Conservation (phyloP, 2,329 filamentous ascomycete genomes). For the Hymenoscyphus scutula region DNA sequence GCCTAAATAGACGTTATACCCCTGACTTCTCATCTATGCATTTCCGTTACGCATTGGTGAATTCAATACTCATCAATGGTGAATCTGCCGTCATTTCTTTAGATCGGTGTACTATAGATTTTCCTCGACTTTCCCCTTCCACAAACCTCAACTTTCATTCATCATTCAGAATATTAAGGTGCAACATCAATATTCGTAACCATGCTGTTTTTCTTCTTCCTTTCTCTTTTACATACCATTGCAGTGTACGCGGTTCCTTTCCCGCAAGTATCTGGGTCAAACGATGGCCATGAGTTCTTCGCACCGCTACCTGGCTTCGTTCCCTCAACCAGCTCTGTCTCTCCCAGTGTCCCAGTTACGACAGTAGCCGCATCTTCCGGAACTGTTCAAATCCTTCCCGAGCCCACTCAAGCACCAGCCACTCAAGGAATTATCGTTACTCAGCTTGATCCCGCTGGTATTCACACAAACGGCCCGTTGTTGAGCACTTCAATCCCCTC, state of each 20-base stretch:
- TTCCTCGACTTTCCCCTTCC: background rate
- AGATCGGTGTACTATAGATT: background rate
- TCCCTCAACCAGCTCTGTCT: constrained; percentile 14
- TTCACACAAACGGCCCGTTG: constrained; percentile 23
- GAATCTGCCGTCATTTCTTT: background rate
- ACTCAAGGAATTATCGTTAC: constrained; percentile 39
- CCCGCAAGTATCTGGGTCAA: background rate
- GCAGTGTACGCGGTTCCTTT: constrained; percentile 15
- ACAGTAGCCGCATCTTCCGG: constrained; percentile 36
- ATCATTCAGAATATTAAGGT: background rate
- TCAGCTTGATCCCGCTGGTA: constrained; percentile 32
- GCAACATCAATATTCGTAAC: background rate
- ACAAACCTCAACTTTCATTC: background rate
- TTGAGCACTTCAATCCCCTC: constrained; percentile 26
- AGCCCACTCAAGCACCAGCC: constrained; percentile 32
- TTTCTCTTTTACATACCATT: constrained; percentile 12
- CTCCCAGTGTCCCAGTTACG: constrained; percentile 32
- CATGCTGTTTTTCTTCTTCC: constrained; percentile 15
- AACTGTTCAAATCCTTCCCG: constrained; percentile 39
- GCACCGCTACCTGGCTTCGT: constrained; percentile 1
- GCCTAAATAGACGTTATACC: background rate
- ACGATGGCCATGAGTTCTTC: background rate
- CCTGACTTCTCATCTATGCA: background rate
- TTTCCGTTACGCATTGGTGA: background rate
- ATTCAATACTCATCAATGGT: background rate